These are phyloP conservation scores for Mercurialis annua DNA, from an alignment of 345 rosid genomes.

Conservation along the genomic window DNA sequence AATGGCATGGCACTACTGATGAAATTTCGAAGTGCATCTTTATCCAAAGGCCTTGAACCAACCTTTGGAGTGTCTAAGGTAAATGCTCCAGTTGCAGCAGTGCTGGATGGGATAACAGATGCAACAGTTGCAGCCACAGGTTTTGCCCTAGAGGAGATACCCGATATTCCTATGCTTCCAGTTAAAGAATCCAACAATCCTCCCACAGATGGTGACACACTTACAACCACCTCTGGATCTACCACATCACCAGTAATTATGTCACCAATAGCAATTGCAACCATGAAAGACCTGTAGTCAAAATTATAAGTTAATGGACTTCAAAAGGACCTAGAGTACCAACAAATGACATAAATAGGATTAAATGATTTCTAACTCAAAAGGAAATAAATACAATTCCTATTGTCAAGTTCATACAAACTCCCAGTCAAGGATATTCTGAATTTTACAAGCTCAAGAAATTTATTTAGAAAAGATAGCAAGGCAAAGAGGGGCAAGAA, in stretches of 20 bases:
- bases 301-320: neutral
- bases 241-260: constrained; percentile 65
- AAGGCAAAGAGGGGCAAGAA: neutral
- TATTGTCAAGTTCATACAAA: neutral
- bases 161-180: constrained; percentile 83
- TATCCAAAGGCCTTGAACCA: constrained; percentile 79
- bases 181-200: constrained; percentile 94
- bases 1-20: constrained; percentile 81
- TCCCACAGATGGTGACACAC: constrained; percentile 72
- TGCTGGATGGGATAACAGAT: constrained; percentile 50
- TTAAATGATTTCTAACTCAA: neutral
- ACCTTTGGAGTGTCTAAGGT: constrained; percentile 65
- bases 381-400: neutral
- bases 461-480: neutral
- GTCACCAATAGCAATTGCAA: constrained; percentile 81
- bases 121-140: constrained; percentile 77
- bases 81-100: constrained; percentile 46
- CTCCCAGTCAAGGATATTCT: neutral
- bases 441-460: neutral
- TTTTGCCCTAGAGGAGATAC: constrained; percentile 78
- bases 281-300: constrained; percentile 73
- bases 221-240: constrained; percentile 85
- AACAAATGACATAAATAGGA: neutral
- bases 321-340: too few species aligned
- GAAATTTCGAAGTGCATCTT: constrained; percentile 68